Base-by-base conservation (phyloP, 768 basidiomycete species). In the Dendrothele bispora region DNA sequence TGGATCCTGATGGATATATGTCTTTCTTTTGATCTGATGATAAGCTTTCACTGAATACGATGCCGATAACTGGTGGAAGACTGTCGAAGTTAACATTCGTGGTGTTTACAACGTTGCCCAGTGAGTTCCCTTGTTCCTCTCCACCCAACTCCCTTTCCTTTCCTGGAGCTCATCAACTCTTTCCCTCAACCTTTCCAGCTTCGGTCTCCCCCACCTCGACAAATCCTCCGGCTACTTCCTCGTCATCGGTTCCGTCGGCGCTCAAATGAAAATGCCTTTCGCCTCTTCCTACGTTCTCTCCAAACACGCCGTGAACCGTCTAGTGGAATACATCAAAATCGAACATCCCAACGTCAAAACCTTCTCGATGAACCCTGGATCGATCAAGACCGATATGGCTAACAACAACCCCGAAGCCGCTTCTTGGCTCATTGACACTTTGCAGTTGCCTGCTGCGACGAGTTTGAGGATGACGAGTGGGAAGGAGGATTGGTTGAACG, bases 21-120 rank as follows among this genome's bases (percentile, higher is more conserved):
- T 36, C 24, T 27, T 11, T 2, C 3, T 34, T n/a, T 37, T 42
- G n/a, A 17, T 15, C 17, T 5, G 8, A n/a, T 15, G 7, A 37
- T 37, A 7, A 59, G 57, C 48, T 14, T 50, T 59, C 28, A 49
- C 27, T 10, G 51, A 55, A 28, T 48, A 46, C 29, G 57, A 59
- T 43, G 51, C 59, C 10, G 51, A 50, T n/a, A 50, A 52, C 35
- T 63, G 60, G 57, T 56, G 56, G 58, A 53, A 51, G 34, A 46
- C 46, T 7, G 39, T 56, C 38, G 56, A 57, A 26, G 56, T 58
- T 6, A 61, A 58, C 30, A 32, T 61, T 14, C 59, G 56, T 1
- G 57, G 58, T 7, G 35, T 47, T 8, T 63, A 46, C 48, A 58
- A 59, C 35, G 30, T 55, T 1, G 53, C 55, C 3, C 60, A 57